Percentiles rank a stretch among this genome's conserved stretches.
phyloP scores from a whole-genome alignment of 805 yeast genomes.

The Saccharomycopsis fermentans region DNA sequence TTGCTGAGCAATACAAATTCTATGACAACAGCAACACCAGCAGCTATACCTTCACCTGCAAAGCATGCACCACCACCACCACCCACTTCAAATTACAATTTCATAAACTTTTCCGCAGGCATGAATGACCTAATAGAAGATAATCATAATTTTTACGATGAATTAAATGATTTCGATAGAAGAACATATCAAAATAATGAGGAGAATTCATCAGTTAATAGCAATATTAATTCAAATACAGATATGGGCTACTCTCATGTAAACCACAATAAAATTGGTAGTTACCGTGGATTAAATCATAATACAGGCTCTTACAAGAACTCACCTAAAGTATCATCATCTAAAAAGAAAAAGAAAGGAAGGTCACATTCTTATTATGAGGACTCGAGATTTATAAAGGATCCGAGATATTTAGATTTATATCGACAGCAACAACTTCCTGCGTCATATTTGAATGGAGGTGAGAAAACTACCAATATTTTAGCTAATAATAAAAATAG shows the following conservation, averaged over 20 bases:
- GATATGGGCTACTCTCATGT: background rate
- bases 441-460: background rate
- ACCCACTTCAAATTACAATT: background rate
- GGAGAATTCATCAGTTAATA: background rate
- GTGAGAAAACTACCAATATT: background rate
- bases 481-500: background rate
- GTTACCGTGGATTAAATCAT: background rate
- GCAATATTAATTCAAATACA: background rate
- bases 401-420: background rate
- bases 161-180: background rate
- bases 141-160: background rate
- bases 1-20: background rate
- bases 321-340: background rate
- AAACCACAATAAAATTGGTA: background rate
- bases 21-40: background rate
- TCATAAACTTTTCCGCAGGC: background rate
- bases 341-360: background rate
- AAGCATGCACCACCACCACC: background rate
- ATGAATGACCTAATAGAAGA: background rate
- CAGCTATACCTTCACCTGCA: background rate
- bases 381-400: background rate
- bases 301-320: background rate
- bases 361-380: background rate
- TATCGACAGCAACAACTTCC: conserved; percentile 1
- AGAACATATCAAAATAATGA: background rate